Evolutionary conservation across 495 filamentous ascomycete genomes (phyloP).

Genomic region (Podospora anserina): DNA sequence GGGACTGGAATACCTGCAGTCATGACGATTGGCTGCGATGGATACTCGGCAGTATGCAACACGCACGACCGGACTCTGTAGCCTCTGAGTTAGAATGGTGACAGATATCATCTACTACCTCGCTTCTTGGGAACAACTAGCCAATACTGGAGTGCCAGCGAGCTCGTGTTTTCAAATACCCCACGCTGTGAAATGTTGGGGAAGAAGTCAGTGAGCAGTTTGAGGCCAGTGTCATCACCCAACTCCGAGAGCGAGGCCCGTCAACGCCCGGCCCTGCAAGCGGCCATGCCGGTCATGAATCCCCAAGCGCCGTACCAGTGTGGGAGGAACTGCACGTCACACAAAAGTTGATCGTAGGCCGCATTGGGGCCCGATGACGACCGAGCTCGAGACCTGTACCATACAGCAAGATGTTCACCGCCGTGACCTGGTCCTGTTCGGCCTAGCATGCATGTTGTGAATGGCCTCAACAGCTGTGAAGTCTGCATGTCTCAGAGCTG

Average conservation of each 20-base stretch:
- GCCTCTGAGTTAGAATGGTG: neutral
- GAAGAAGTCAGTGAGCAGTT: neutral
- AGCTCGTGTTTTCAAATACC: neutral
- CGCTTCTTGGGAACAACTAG: neutral
- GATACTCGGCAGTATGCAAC: slow-evolving; percentile 1
- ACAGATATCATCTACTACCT: neutral
- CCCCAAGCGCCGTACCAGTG: neutral
- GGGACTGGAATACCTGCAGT: neutral
- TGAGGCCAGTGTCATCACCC: slow-evolving; percentile 19
- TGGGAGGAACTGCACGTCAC: neutral
- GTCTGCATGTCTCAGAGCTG: slow-evolving; percentile 20
- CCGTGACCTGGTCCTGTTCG: neutral
- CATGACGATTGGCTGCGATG: neutral
- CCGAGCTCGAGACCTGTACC: neutral
- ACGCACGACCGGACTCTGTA: slow-evolving; percentile 2
- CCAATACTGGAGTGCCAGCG: neutral
- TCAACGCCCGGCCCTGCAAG: neutral
- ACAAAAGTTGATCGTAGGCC: slow-evolving; percentile 1
- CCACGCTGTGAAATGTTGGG: neutral
- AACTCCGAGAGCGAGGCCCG: slow-evolving; percentile 7
- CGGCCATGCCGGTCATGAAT: neutral
- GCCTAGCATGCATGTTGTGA: neutral
- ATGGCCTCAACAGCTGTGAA: slow-evolving; percentile 7
- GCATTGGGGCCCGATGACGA: neutral
- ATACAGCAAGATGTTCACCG: neutral